phyloP scores from a whole-genome alignment of 2,329 filamentous ascomycete species.

The Fusarium newnesense region DNA sequence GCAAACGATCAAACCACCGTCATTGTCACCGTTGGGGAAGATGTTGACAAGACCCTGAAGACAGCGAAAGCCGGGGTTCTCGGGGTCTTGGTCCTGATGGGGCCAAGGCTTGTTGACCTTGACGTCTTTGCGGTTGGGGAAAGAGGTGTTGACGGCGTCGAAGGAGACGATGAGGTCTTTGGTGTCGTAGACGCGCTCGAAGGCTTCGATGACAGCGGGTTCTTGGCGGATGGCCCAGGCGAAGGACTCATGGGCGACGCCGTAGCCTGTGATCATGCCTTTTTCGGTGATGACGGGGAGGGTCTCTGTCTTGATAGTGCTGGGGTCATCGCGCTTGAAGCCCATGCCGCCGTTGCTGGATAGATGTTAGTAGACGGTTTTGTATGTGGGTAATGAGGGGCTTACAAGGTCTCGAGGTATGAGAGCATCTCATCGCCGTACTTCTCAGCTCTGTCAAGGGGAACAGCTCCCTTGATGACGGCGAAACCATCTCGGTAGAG shows the following conservation, averaged over 20 bases:
- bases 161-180: conserved; percentile 7
- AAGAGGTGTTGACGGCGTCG: conserved; percentile 8
- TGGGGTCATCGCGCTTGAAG: conserved; percentile 2
- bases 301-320: not conserved
- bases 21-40: not conserved
- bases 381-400: fast-evolving
- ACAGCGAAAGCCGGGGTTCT: conserved; percentile 8
- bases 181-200: conserved; percentile 13
- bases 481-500: conserved; percentile 2
- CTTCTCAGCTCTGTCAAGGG: not conserved
- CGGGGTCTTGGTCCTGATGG: conserved; percentile 5
- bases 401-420: conserved; percentile 7
- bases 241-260: conserved; percentile 8
- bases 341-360: conserved; percentile 2
- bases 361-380: fast-evolving
- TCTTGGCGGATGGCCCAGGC: conserved; percentile 15
- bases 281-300: conserved; percentile 8
- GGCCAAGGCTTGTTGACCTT: conserved; percentile 19
- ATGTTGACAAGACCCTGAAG: conserved; percentile 10
- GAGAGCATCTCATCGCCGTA: conserved; percentile 3
- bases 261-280: conserved; percentile 16
- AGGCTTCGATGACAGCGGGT: not conserved
- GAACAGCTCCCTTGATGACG: conserved; percentile 6
- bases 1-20: conserved; percentile 5
- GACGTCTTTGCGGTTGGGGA: conserved; percentile 6